These are phyloP conservation scores for Scopulariopsis brevicaulis DNA, from an alignment of 2,329 filamentous ascomycete genomes.

Conservation along the genomic window DNA sequence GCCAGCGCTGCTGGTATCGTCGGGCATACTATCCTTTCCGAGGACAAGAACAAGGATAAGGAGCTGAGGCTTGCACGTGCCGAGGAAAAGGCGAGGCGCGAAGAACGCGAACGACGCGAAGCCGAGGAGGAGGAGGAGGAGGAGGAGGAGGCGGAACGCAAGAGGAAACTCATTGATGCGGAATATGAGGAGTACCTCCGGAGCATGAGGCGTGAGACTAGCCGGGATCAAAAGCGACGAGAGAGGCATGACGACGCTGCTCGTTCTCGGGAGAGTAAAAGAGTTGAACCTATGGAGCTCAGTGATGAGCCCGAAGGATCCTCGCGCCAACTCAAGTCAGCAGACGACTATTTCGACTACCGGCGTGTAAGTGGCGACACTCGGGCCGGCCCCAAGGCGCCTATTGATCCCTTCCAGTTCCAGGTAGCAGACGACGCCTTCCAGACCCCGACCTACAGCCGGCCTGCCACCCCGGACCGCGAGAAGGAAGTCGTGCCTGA, in stretches of 20 bases:
- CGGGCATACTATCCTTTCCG: constrained; percentile 13
- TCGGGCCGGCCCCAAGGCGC: constrained; percentile 14
- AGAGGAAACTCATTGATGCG: constrained; percentile 10
- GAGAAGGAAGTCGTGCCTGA: not conserved
- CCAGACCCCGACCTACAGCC: constrained; percentile 26
- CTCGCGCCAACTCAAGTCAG: not conserved
- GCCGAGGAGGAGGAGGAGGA: constrained; percentile 4
- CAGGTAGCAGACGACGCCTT: constrained; percentile 43
- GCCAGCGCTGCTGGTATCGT: constrained; percentile 37
- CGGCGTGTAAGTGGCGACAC: constrained; percentile 14
- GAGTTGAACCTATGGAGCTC: not conserved
- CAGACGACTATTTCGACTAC: constrained; percentile 11
- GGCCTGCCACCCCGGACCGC: constrained; percentile 29
- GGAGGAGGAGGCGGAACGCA: constrained; percentile 14
- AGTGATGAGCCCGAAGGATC: not conserved
- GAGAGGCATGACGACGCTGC: not conserved
- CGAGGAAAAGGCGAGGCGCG: not conserved
- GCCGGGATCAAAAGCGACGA: constrained; percentile 13
- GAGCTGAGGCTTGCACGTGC: not conserved
- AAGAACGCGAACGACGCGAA: not conserved
- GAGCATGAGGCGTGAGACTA: constrained; percentile 6
- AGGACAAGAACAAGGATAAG: not conserved
- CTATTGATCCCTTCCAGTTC: constrained; percentile 46
- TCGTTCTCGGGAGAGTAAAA: not conserved
- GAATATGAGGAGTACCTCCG: constrained; percentile 11